phyloP scores from a whole-genome alignment of 2,329 filamentous ascomycete species.

The Penicillium sp. region DNA sequence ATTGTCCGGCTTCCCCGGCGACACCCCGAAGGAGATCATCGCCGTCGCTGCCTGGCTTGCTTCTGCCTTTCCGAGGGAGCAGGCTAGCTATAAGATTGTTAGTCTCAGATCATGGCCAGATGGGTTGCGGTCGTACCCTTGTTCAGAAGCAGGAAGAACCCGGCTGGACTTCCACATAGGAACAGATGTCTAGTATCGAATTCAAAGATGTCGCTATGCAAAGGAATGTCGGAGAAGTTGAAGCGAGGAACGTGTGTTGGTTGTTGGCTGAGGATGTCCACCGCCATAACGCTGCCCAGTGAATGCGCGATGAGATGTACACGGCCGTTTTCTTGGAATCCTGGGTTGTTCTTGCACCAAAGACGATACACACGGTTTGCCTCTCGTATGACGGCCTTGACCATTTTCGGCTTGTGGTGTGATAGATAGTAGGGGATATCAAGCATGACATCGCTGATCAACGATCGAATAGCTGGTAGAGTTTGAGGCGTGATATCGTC shows the following conservation, averaged over 20 bases:
- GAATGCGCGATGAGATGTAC: constrained; percentile 94
- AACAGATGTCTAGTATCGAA: constrained; percentile 92
- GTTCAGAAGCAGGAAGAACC: constrained; percentile 89
- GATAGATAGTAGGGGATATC: constrained; percentile 98
- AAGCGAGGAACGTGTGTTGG: constrained; percentile 67
- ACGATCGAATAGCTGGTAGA: constrained; percentile 85
- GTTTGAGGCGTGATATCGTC: constrained; percentile 91
- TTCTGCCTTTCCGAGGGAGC: constrained; percentile 71
- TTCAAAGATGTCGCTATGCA: constrained; percentile 68
- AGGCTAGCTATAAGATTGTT: constrained; percentile 53
- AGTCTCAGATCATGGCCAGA: constrained; percentile 20
- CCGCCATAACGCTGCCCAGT: constrained; percentile 88
- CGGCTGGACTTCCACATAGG: constrained; percentile 83
- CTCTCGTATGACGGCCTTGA: constrained; percentile 81
- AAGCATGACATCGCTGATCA: constrained; percentile 97
- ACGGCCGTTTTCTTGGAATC: constrained; percentile 75
- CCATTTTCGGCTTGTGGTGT: constrained; percentile 93
- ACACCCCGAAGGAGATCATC: constrained; percentile 63
- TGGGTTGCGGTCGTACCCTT: constrained; percentile 41
- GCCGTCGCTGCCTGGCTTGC: constrained; percentile 72
- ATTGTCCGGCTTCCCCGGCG: constrained; percentile 75
- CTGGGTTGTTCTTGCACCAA: constrained; percentile 92
- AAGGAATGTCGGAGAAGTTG: constrained; percentile 37
- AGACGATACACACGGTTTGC: constrained; percentile 94
- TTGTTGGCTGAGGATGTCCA: constrained; percentile 88